These are phyloP conservation scores for Amorphotheca resinae DNA, from an alignment of 495 filamentous ascomycete species.

Conservation along the genomic window DNA sequence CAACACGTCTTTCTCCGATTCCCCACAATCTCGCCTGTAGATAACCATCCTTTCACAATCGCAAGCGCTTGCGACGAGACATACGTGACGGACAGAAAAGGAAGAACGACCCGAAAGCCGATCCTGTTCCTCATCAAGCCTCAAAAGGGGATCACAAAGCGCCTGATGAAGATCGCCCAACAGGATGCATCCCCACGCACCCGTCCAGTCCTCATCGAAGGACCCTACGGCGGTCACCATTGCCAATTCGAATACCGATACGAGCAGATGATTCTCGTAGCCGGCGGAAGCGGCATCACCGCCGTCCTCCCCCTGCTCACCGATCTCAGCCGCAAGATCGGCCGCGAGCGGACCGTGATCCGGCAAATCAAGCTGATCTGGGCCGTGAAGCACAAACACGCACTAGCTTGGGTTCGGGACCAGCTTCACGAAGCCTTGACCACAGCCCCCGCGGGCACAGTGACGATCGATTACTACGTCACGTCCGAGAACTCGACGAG, in stretches of 20 bases:
- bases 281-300: conserved; percentile 67
- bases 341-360: conserved; percentile 55
- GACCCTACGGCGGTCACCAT: conserved; percentile 63
- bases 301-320: conserved; percentile 60
- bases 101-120: conserved; percentile 21
- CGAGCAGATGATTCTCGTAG: conserved; percentile 61
- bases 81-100: conserved; percentile 7
- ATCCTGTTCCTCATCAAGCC: not conserved
- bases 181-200: conserved; percentile 20
- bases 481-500: not conserved
- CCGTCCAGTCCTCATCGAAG: conserved; percentile 35
- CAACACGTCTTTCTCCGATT: conserved; percentile 77
- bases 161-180: not conserved
- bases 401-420: conserved; percentile 15
- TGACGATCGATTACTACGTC: not conserved
- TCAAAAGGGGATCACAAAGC: not conserved
- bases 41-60: conserved; percentile 74
- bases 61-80: conserved; percentile 45
- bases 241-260: conserved; percentile 50
- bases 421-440: not conserved
- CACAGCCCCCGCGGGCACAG: not conserved
- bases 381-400: conserved; percentile 43
- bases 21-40: conserved; percentile 42
- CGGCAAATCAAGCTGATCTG: conserved; percentile 60
- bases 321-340: conserved; percentile 58